Conservation (phyloP, 2,329 filamentous ascomycete species). For the Paracoccidioides brasiliensis region DNA sequence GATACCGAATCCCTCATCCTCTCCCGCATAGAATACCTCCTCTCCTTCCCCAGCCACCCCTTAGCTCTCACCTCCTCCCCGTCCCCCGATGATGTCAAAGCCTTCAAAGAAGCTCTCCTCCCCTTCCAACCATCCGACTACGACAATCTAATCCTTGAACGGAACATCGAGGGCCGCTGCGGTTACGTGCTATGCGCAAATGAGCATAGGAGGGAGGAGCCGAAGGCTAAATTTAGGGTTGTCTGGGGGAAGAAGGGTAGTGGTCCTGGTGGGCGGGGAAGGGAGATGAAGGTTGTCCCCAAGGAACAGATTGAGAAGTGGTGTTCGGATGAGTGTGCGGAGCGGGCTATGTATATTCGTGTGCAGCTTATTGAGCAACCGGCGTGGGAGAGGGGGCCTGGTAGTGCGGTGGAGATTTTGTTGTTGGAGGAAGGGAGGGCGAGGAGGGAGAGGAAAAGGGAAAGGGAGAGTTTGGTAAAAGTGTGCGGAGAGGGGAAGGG, state of each 20-base stretch:
- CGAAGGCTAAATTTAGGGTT: constrained; percentile 55
- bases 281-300: constrained; percentile 51
- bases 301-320: constrained; percentile 66
- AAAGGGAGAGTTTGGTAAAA: constrained; percentile 34
- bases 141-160: constrained; percentile 76
- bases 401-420: constrained; percentile 43
- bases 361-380: constrained; percentile 78
- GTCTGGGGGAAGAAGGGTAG: constrained; percentile 42
- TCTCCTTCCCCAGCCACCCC: constrained; percentile 45
- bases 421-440: constrained; percentile 49
- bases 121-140: constrained; percentile 81
- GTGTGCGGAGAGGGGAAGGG: constrained; percentile 12
- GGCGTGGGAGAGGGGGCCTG: constrained; percentile 64
- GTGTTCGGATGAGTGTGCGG: constrained; percentile 71
- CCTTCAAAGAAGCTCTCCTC: constrained; percentile 54
- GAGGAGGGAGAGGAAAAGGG: constrained; percentile 2
- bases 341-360: constrained; percentile 69
- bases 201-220: constrained; percentile 44
- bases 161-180: constrained; percentile 69
- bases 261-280: constrained; percentile 34
- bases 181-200: constrained; percentile 69
- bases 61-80: constrained; percentile 40
- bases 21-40: constrained; percentile 56
- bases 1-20: constrained; percentile 63
- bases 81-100: constrained; percentile 45